Evolutionary conservation across 2,329 filamentous ascomycete genomes (phyloP).

Genomic region (Leptographium galeiforme): DNA sequence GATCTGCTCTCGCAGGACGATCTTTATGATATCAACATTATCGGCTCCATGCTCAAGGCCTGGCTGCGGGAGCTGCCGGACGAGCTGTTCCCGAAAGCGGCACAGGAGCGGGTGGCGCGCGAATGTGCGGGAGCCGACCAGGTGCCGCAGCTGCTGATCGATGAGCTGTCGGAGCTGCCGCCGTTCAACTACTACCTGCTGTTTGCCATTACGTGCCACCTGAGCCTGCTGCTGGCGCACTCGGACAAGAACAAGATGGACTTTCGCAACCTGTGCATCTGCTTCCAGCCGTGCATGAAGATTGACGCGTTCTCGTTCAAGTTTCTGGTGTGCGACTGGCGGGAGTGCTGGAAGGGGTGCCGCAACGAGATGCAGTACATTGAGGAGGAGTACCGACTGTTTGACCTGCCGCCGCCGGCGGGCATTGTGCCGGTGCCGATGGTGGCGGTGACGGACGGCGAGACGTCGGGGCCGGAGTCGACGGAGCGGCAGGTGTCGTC

Average conservation of each 20-base stretch:
- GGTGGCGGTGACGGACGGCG: slow-evolving; percentile 3
- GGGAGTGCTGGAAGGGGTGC: slow-evolving; percentile 93
- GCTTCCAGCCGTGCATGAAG: slow-evolving; percentile 94
- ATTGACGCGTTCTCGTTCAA: slow-evolving; percentile 93
- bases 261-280: slow-evolving; percentile 88
- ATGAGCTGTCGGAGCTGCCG: slow-evolving; percentile 85
- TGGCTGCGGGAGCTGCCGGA: slow-evolving; percentile 94
- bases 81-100: slow-evolving; percentile 76
- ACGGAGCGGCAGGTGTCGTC: slow-evolving; percentile 42
- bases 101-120: slow-evolving; percentile 66
- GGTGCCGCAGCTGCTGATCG: slow-evolving; percentile 70
- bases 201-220: slow-evolving; percentile 92
- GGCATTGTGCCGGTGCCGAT: slow-evolving; percentile 23
- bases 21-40: slow-evolving; percentile 90
- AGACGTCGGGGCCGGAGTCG: slow-evolving; percentile 3
- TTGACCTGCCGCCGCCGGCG: slow-evolving; percentile 43
- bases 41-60: slow-evolving; percentile 90
- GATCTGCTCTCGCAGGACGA: slow-evolving; percentile 79
- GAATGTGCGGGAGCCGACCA: slow-evolving; percentile 67
- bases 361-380: slow-evolving; percentile 75
- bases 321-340: slow-evolving; percentile 89
- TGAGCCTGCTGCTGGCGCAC: slow-evolving; percentile 80
- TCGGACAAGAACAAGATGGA: slow-evolving; percentile 98
- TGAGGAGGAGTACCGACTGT: slow-evolving; percentile 50
- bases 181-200: slow-evolving; percentile 97